Evolutionary conservation across 176 grass and related monocot genomes (phyloP), one percentile per base, ranked within the genome.

Genomic region (Lolium rigidum): DNA sequence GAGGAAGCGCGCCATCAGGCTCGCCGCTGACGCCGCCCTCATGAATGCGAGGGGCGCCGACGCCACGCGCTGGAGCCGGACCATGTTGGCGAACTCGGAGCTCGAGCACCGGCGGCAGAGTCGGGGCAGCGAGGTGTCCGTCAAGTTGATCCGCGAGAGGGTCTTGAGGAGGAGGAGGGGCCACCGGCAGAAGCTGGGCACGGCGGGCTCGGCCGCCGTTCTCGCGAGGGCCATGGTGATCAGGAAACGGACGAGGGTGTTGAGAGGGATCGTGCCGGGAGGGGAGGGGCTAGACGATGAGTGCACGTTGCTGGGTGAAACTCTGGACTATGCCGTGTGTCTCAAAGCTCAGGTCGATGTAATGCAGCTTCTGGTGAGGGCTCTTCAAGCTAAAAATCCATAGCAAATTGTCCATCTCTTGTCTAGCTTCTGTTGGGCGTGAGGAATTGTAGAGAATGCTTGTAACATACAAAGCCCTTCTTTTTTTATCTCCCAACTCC

Each of bases 291-390:
- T 94, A 85, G 89, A 92, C 69, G 88, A 92, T 61, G 88, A 82
- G 82, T 89, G 72, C 82, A 88, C 88, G 71, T 69, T 98, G 84
- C 79, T 95, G 15, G 83, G 91, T 61, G 85, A 98, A 87, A 90
- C 95, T 37, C 22, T 98, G 35, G 93, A 98, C 83, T 95, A 98
- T 25, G 83, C 87, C 18, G 59, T 85, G 77, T 92, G 86, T 0
- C 91, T 98, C 9, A 89, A 83, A 80, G 91, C 88, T 77, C 95
- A 98, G 49, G 89, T 93, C 4, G 95, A 98, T 13, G 64, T 91
- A 62, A 98, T 98, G 93, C 85, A 86, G 80, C 69, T 81, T 47
- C 78, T 98, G 12, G 11, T 93, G 52, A 93, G 76, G 60, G 57
- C 72, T 76, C 86, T 95, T 24, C 76, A 95, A 78, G 80, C 35